Conservation (phyloP, 2,329 filamentous ascomycete genomes). For the Ophiosphaerella korrae region DNA sequence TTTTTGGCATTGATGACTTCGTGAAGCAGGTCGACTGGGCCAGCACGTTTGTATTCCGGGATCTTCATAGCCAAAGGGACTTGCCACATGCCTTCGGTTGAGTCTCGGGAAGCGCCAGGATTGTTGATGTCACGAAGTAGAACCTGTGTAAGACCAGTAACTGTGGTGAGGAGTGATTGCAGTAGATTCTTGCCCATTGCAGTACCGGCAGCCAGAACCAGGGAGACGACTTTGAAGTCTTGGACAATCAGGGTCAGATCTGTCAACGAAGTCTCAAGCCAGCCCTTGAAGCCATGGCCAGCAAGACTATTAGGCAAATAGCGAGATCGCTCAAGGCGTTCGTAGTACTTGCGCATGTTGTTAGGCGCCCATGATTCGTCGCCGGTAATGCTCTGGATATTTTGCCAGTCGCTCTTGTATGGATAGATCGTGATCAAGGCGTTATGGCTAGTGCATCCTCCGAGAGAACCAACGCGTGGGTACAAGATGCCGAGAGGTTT, state of each 20-base stretch:
- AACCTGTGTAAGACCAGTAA: constrained; percentile 52
- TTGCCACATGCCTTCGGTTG: constrained; percentile 58
- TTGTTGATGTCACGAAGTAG: constrained; percentile 59
- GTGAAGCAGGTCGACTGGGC: constrained; percentile 61
- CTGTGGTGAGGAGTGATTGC: constrained; percentile 44
- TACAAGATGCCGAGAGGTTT: constrained; percentile 60
- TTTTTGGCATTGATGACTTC: constrained; percentile 54
- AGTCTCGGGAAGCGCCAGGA: constrained; percentile 52
- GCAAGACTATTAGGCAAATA: constrained; percentile 51
- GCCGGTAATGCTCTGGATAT: constrained; percentile 62
- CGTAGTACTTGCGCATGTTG: constrained; percentile 65
- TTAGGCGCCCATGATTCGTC: constrained; percentile 63
- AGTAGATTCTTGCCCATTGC: constrained; percentile 53
- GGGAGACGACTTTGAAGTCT: constrained; percentile 59
- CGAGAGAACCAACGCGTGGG: constrained; percentile 60
- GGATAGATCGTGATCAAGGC: constrained; percentile 64
- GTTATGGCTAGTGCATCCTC: constrained; percentile 65
- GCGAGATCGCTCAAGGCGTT: constrained; percentile 57
- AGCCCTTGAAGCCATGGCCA: constrained; percentile 64
- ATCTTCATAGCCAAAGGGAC: constrained; percentile 60
- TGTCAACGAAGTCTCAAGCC: constrained; percentile 58
- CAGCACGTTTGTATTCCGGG: constrained; percentile 51
- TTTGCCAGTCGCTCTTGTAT: constrained; percentile 62
- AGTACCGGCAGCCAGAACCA: constrained; percentile 57
- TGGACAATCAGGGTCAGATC: constrained; percentile 56